Conservation (phyloP, 2,329 filamentous ascomycete species). For the Tolypocladium album region DNA sequence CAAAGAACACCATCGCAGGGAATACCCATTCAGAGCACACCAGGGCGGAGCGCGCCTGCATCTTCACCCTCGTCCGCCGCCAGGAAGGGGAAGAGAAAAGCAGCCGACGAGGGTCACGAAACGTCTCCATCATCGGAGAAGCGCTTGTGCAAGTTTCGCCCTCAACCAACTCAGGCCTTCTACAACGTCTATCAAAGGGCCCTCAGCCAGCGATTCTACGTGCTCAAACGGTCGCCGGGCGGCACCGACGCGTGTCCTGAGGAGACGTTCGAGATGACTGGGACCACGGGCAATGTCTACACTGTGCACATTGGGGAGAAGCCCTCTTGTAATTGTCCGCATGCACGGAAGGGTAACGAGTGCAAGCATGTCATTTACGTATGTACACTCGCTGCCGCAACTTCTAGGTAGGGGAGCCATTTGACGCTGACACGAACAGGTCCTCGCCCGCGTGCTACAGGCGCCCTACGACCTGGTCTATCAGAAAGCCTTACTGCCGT, state of each 20-base stretch:
- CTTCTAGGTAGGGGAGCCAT: too few relatives aligned
- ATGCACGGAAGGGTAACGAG: slow-evolving; percentile 40
- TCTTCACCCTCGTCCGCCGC: slow-evolving; percentile 1
- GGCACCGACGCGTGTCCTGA: slow-evolving; percentile 27
- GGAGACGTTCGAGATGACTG: slow-evolving; percentile 48
- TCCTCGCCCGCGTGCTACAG: slow-evolving; percentile 48
- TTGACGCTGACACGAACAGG: slow-evolving; percentile 16
- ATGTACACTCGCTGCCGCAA: slow-evolving; percentile 3
- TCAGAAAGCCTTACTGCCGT: slow-evolving; percentile 48
- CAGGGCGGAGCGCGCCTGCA: not conserved
- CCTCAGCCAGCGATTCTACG: slow-evolving; percentile 32
- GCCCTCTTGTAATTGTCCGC: slow-evolving; percentile 46
- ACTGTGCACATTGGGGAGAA: slow-evolving; percentile 39
- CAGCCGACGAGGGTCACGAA: not conserved
- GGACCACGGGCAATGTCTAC: slow-evolving; percentile 57
- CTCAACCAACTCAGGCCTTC: slow-evolving; percentile 23
- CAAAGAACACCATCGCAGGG: not conserved
- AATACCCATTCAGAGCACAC: not conserved
- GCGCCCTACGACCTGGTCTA: slow-evolving; percentile 46
- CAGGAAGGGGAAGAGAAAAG: slow-evolving; percentile 12
- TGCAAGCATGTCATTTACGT: slow-evolving; percentile 58
- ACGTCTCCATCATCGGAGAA: slow-evolving; percentile 17
- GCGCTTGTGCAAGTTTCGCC: slow-evolving; percentile 21
- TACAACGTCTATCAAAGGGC: slow-evolving; percentile 26
- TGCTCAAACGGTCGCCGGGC: slow-evolving; percentile 27